These are phyloP conservation scores for Candida tropicalis DNA, from an alignment of 1,139 yeast species.

Conservation along the genomic window DNA sequence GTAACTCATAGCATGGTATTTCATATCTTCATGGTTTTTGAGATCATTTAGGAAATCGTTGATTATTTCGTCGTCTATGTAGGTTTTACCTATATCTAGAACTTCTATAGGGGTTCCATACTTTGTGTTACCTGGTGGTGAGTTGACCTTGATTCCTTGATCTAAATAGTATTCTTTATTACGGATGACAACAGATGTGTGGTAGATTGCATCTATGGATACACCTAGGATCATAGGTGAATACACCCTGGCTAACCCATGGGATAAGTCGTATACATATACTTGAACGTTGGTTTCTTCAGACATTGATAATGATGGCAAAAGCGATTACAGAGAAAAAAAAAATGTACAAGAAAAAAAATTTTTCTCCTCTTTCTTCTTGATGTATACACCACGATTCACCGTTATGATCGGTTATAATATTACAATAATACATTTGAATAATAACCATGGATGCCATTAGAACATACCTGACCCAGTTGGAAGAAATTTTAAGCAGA, in stretches of 20 bases:
- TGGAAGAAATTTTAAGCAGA: slow-evolving; percentile 30
- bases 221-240: slow-evolving; percentile 50
- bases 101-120: slow-evolving; percentile 61
- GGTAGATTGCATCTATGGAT: slow-evolving; percentile 64
- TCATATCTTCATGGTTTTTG: slow-evolving; percentile 35
- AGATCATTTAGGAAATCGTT: slow-evolving; percentile 56
- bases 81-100: slow-evolving; percentile 57
- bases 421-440: too few relatives aligned
- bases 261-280: slow-evolving; percentile 66
- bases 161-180: slow-evolving; percentile 62
- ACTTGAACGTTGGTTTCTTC: slow-evolving; percentile 33
- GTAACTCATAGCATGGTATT: slow-evolving; percentile 52
- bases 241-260: slow-evolving; percentile 44
- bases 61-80: slow-evolving; percentile 52
- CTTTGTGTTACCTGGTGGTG: slow-evolving; percentile 55
- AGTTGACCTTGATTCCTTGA: slow-evolving; percentile 53
- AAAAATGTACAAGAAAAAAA: neutral
- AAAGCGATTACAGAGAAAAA: neutral
- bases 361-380: slow-evolving; percentile 1
- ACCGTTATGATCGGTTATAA: slow-evolving; percentile 1
- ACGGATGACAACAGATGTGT: slow-evolving; percentile 62
- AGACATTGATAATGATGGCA: neutral
- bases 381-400: too few relatives aligned
- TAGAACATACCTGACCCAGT: slow-evolving; percentile 28
- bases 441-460: slow-evolving; percentile 23